Percentiles rank a stretch among this genome's conserved stretches.
Conservation (phyloP, 78 protist species). For the Dictyostelium citrinum region DNA sequence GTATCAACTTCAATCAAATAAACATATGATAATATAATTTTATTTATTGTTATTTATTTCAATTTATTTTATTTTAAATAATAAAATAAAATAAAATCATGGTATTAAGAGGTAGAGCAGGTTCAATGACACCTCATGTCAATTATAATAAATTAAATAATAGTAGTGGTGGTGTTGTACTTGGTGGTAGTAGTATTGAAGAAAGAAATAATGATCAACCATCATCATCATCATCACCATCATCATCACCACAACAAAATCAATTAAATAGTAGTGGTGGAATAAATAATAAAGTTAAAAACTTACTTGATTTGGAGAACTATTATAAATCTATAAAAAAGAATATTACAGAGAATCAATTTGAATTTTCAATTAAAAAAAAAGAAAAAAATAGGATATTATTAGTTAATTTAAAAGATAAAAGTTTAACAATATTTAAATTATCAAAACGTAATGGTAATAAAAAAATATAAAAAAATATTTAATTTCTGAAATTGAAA, state of each 20-base stretch:
- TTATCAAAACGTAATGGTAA: slow-evolving; percentile 15
- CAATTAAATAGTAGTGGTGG: not conserved
- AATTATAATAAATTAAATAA: not conserved
- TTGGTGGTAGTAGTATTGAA: not conserved
- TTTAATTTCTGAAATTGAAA: not conserved
- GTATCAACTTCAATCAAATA: not conserved
- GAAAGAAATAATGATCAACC: not conserved
- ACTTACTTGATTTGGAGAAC: slow-evolving; percentile 21
- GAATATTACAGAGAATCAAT: slow-evolving; percentile 46
- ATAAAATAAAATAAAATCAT: not conserved
- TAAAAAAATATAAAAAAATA: slow-evolving; percentile 23
- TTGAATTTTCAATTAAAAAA: slow-evolving; percentile 45
- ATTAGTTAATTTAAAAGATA: slow-evolving; percentile 23
- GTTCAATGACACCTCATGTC: not conserved
- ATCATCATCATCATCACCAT: not conserved
- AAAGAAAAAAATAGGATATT: slow-evolving; percentile 20
- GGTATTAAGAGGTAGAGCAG: slow-evolving; percentile 30
- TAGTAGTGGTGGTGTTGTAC: not conserved
- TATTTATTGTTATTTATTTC: not conserved
- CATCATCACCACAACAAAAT: not conserved
- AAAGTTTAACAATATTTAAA: slow-evolving; percentile 10
- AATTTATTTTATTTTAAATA: not conserved
- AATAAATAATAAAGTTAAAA: not conserved
- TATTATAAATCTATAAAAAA: slow-evolving; percentile 53
- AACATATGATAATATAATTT: not conserved